These are phyloP conservation scores for Pyrrhoderma noxium DNA, from an alignment of 1,284 basidiomycete genomes.

Conservation along the genomic window DNA sequence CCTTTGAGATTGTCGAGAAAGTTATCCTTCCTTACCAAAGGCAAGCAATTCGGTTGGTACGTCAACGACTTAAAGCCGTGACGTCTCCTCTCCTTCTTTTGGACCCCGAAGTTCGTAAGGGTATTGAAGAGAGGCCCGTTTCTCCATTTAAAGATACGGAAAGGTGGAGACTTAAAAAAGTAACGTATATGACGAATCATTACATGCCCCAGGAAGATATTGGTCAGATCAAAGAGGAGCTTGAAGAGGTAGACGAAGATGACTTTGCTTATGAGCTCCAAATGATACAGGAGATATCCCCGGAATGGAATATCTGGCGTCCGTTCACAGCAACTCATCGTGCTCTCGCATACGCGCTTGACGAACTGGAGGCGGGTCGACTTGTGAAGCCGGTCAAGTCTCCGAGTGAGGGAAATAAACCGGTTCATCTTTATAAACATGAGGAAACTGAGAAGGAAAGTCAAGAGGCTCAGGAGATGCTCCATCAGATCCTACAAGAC, in stretches of 20 bases:
- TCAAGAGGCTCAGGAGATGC: background rate
- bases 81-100: slow-evolving; percentile 42
- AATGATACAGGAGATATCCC: slow-evolving; percentile 53
- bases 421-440: slow-evolving; percentile 6
- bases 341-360: slow-evolving; percentile 38
- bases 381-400: slow-evolving; percentile 37
- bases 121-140: slow-evolving; percentile 6
- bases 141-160: background rate
- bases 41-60: slow-evolving; percentile 25
- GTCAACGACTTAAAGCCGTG: slow-evolving; percentile 32
- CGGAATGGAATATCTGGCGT: slow-evolving; percentile 57
- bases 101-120: slow-evolving; percentile 25
- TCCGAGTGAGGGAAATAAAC: slow-evolving; percentile 9
- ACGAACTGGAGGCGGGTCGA: slow-evolving; percentile 43
- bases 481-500: slow-evolving; percentile 3
- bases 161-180: background rate
- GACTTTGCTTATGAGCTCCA: slow-evolving; percentile 51
- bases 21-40: slow-evolving; percentile 64
- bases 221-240: too few species aligned
- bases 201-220: too few species aligned
- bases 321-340: slow-evolving; percentile 47
- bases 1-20: slow-evolving; percentile 77
- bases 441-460: slow-evolving; percentile 25
- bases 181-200: too few species aligned
- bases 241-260: slow-evolving; percentile 5